Base-by-base conservation (phyloP, 768 basidiomycete genomes). In the Podaxis mareebaensis region DNA sequence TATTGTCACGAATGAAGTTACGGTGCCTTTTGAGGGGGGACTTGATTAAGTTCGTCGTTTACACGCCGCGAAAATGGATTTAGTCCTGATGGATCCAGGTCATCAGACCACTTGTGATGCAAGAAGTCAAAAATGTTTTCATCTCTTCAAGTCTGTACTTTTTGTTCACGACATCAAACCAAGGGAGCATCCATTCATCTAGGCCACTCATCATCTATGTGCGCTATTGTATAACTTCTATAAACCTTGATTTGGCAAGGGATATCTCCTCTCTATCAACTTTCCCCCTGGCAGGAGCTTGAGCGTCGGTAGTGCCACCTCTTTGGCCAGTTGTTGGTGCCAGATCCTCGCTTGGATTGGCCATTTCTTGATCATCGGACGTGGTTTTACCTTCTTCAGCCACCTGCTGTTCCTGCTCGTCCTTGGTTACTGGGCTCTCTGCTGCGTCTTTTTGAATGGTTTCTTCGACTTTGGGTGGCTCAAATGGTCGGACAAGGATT, bases 401-500 rank as follows among this genome's bases (percentile, higher is more conserved):
- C 1, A 11, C 24, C 54, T 46, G 53, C 1, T 44, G 15, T 3
- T 12, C 36, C 15, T 39, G 38, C 17, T 49, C 33, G 20, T 38
- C 46, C 10, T 59, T 33, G 20, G n/a, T 10, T 20, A 4, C n/a
- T n/a, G 30, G n/a, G 17, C 39, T 28, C 11, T 60, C 49, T 39
- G 28, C 22, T 38, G 38, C 20, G 7, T 26, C 26, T 7, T 39
- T 51, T 4, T 39, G 10, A 39, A 17, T 2, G 2, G 4, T 36
- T 28, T 38, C 38, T 48, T 59, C 58, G 5, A 24, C n/a, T 52
- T 26, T 42, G 6, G 59, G 59, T 40, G 59, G 59, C 33, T 60
- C 59, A 28, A 28, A 39, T 26, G 73, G 75, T 60, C 68, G 69
- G 33, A 79, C 76, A 28, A 80, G 71, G 30, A 80, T 77, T 61